Evolutionary conservation across 805 yeast species (phyloP).

Genomic region (Lipomyces starkeyi): DNA sequence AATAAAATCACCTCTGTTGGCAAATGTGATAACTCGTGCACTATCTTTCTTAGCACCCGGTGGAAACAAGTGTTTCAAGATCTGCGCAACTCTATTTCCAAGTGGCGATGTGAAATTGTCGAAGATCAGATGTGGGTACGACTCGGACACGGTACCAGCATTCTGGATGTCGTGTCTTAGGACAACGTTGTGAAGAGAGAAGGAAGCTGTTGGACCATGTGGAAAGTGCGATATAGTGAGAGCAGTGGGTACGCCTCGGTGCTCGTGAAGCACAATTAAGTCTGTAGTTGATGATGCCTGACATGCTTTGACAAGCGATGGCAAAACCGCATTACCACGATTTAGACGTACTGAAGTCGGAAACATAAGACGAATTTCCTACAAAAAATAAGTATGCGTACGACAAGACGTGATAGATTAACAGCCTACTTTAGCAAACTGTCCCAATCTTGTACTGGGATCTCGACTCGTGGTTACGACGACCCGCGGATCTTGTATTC

Average conservation of each 20-base stretch:
- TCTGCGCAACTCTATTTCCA: conserved; percentile 80
- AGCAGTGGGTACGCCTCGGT: conserved; percentile 97
- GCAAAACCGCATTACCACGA: conserved; percentile 90
- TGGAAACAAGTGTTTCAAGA: conserved; percentile 89
- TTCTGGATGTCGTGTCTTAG: conserved; percentile 89
- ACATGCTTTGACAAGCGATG: conserved; percentile 84
- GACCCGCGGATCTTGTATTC: conserved; percentile 86
- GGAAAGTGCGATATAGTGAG: conserved; percentile 93
- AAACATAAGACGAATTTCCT: conserved; percentile 82
- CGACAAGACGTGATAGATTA: neutral
- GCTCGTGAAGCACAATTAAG: conserved; percentile 86
- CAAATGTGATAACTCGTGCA: conserved; percentile 90
- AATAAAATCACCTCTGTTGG: conserved; percentile 88
- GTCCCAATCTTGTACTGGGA: conserved; percentile 83
- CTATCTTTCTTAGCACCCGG: conserved; percentile 94
- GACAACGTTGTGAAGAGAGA: conserved; percentile 92
- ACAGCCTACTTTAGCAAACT: conserved; percentile 70
- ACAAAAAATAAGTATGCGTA: neutral
- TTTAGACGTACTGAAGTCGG: conserved; percentile 89
- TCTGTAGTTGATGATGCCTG: conserved; percentile 82
- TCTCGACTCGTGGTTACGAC: conserved; percentile 93
- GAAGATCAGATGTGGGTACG: conserved; percentile 91
- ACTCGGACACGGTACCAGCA: conserved; percentile 87
- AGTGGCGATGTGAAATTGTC: conserved; percentile 83
- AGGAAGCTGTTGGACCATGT: conserved; percentile 95